These are phyloP conservation scores for Tuber indicum DNA, from an alignment of 495 filamentous ascomycete species.

Conservation along the genomic window DNA sequence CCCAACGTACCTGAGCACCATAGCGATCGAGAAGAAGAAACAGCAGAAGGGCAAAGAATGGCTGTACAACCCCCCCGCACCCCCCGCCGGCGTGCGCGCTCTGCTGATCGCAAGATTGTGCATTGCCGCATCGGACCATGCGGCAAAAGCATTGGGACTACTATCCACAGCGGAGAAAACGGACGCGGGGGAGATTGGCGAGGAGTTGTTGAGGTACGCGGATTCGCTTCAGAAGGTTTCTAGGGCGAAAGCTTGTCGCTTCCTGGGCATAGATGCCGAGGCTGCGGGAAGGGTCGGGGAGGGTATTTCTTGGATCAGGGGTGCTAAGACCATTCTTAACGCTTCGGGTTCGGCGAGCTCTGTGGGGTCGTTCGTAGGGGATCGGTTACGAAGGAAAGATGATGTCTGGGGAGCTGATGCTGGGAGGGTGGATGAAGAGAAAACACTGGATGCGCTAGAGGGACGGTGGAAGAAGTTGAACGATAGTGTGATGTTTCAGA, in stretches of 20 bases:
- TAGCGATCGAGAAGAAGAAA: neutral
- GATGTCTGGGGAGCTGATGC: conserved; percentile 74
- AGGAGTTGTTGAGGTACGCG: conserved; percentile 61
- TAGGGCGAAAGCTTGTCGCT: conserved; percentile 75
- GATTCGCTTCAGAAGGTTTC: conserved; percentile 67
- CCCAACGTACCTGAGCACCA: conserved; percentile 49
- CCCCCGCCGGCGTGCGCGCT: conserved; percentile 56
- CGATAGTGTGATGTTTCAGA: conserved; percentile 72
- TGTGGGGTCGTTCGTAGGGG: conserved; percentile 65
- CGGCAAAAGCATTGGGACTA: conserved; percentile 54
- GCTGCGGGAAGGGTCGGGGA: conserved; percentile 68
- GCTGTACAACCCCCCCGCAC: conserved; percentile 34
- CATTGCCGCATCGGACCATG: conserved; percentile 66
- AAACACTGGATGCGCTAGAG: conserved; percentile 79
- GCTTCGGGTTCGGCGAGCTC: conserved; percentile 45
- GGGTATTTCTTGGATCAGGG: conserved; percentile 70
- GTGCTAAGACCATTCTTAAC: conserved; percentile 26
- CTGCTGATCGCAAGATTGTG: conserved; percentile 81
- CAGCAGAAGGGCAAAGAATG: conserved; percentile 28
- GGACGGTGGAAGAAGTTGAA: conserved; percentile 88
- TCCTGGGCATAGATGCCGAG: conserved; percentile 86
- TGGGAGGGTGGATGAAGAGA: conserved; percentile 73
- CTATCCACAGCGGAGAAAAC: conserved; percentile 42
- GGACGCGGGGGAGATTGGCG: conserved; percentile 51
- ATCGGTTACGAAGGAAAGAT: conserved; percentile 58